Conservation (phyloP, 495 filamentous ascomycete genomes). For the Penicillium cataractarum region DNA sequence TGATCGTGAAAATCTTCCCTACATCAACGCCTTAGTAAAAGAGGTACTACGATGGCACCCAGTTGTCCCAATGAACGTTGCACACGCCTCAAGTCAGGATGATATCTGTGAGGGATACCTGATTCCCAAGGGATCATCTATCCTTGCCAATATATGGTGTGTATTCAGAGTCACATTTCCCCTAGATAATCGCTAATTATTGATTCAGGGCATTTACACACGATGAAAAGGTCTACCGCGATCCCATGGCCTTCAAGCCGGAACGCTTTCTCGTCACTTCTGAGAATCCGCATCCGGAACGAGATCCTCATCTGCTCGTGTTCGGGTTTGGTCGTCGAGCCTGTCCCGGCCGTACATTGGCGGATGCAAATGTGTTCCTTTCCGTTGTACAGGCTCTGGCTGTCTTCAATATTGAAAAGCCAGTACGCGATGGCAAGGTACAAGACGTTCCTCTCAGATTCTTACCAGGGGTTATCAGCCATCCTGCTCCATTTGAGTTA, state of each 20-base stretch:
- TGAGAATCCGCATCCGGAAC: conserved; percentile 31
- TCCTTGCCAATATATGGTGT: conserved; percentile 52
- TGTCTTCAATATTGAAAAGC: conserved; percentile 44
- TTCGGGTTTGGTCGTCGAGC: conserved; percentile 47
- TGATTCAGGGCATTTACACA: conserved; percentile 35
- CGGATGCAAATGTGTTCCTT: conserved; percentile 39
- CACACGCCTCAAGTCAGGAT: conserved; percentile 57
- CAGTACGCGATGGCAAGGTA: conserved; percentile 32
- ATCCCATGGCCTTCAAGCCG: conserved; percentile 33
- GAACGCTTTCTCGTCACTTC: conserved; percentile 36
- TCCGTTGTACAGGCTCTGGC: conserved; percentile 39
- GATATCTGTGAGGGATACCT: conserved; percentile 56
- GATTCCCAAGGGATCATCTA: conserved; percentile 52
- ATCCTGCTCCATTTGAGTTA: conserved; percentile 40
- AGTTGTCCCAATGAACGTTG: conserved; percentile 45
- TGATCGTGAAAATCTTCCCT: conserved; percentile 39
- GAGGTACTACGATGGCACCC: conserved; percentile 50
- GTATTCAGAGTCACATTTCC: neutral
- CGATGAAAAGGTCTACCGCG: conserved; percentile 21
- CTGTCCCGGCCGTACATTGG: conserved; percentile 43
- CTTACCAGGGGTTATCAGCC: conserved; percentile 41
- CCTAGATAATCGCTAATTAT: neutral
- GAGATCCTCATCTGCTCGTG: conserved; percentile 34
- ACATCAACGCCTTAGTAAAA: conserved; percentile 45
- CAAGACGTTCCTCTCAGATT: conserved; percentile 33